Percentiles rank a stretch among this genome's conserved stretches.
Conservation (phyloP, 2,329 filamentous ascomycete genomes). For the Paradendryphiella salina region DNA sequence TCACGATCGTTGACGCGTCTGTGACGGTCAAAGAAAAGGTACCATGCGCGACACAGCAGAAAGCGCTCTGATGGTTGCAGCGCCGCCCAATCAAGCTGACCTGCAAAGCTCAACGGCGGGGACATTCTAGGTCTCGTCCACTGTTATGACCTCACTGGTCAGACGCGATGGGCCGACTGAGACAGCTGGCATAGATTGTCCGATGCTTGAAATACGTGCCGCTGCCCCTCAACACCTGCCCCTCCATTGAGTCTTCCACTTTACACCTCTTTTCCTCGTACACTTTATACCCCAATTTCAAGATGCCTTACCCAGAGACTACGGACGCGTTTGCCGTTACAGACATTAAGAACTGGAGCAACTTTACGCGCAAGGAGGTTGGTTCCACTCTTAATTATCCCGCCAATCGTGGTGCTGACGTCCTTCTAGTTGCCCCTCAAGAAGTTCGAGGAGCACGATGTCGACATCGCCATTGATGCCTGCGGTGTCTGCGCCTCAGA, state of each 20-base stretch:
- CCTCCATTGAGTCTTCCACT: slow-evolving; percentile 14
- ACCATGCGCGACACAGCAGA: slow-evolving; percentile 7
- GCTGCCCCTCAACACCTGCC: slow-evolving; percentile 31
- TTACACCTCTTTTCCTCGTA: slow-evolving; percentile 9
- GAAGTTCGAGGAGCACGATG: slow-evolving; percentile 82
- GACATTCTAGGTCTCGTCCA: slow-evolving; percentile 17
- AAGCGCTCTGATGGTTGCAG: background rate
- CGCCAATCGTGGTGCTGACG: slow-evolving; percentile 16
- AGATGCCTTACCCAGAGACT: slow-evolving; percentile 57
- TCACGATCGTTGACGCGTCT: slow-evolving; percentile 14
- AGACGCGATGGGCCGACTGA: slow-evolving; percentile 31
- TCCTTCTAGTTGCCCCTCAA: slow-evolving; percentile 71
- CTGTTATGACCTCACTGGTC: slow-evolving; percentile 43
- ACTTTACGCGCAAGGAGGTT: slow-evolving; percentile 62
- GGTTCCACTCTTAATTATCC: slow-evolving; percentile 12
- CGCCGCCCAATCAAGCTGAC: slow-evolving; percentile 5
- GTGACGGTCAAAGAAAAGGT: slow-evolving; percentile 14
- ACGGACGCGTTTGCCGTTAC: slow-evolving; percentile 55
- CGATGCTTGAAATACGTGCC: slow-evolving; percentile 31
- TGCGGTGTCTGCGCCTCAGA: slow-evolving; percentile 55
- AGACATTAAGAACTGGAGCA: slow-evolving; percentile 63
- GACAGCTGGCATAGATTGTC: slow-evolving; percentile 20
- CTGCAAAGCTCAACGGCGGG: slow-evolving; percentile 5
- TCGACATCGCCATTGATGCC: slow-evolving; percentile 81
- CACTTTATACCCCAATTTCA: slow-evolving; percentile 21